Evolutionary conservation across 1,284 basidiomycete genomes (phyloP), one percentile per base, ranked within the genome.

Genomic region (Crepidotus sp.): DNA sequence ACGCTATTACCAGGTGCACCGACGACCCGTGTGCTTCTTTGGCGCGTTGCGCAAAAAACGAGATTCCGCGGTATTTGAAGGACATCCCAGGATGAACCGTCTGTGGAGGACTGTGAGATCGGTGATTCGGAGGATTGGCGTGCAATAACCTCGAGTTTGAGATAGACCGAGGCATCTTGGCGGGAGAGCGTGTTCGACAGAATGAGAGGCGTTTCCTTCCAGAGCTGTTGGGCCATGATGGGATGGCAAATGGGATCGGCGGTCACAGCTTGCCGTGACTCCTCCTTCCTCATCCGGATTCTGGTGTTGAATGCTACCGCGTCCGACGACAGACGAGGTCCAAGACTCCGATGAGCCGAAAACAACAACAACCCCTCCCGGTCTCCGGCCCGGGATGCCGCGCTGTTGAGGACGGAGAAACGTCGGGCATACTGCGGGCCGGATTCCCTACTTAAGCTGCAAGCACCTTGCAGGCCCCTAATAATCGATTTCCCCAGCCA

Each of bases 31-130:
- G 65, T 15, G 59, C 62, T 42, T 68, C 62, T 45, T 71, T 67
- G 19, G 69, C 71, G 30, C 68, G 64, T 53, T 76, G 69, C 3
- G 76, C 67, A 53, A 80, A 80, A 49, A 71, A 65, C 14, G 80
- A 80, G 26, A 86, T 70, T 4, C 83, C 82, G 17, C 84, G 70
- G 52, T 73, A 79, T 58, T 88, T 86, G 74, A 84, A 87, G 3
- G 83, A 85, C 50, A 81, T 71, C 0, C 74, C 74, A 0, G 78
- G 79, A 45, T 87, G 84, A 1, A 86, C 64, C 52, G 72, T 82
- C 83, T 86, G 46, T 26, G 30, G 32, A 15, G 18, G 36, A 35
- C 14, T 42, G 24, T 45, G 39, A 42, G 31, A 41, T 21, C 14
- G 31, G 6, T 3, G 14, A n/a, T n/a, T 7, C 11, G 22, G 17